These are phyloP conservation scores for Cucurbita ficifolia DNA, from an alignment of 306 rosid genomes.

Conservation along the genomic window DNA sequence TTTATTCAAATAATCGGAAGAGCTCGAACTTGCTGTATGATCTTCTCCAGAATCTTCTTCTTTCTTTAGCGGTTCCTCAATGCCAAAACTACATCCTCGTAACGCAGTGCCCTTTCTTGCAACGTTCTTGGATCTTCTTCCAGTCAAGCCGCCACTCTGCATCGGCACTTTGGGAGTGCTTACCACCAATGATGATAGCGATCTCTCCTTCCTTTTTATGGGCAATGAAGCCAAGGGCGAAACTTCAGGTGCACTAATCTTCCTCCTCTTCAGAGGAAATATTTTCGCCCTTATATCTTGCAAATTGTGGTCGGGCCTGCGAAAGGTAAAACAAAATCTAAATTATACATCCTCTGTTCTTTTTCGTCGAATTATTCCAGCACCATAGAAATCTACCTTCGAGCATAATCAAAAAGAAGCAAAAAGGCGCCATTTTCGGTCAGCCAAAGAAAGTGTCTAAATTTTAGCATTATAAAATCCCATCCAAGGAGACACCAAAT, in stretches of 20 bases:
- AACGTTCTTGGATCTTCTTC: slow-evolving; percentile 65
- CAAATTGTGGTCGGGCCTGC: slow-evolving; percentile 97
- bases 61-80: slow-evolving; percentile 41
- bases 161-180: slow-evolving; percentile 71
- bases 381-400: neutral
- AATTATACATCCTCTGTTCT: neutral
- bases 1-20: slow-evolving; percentile 25
- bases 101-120: slow-evolving; percentile 58
- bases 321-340: slow-evolving; percentile 10
- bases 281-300: slow-evolving; percentile 85
- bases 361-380: neutral
- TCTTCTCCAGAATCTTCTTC: slow-evolving; percentile 43
- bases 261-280: slow-evolving; percentile 57
- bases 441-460: neutral
- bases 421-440: neutral
- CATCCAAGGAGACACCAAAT: neutral
- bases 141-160: slow-evolving; percentile 65
- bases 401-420: neutral
- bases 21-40: slow-evolving; percentile 40
- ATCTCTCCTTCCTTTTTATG: slow-evolving; percentile 86
- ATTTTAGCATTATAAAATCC: neutral
- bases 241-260: slow-evolving; percentile 44
- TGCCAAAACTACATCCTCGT: slow-evolving; percentile 52
- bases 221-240: slow-evolving; percentile 51
- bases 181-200: slow-evolving; percentile 84